Evolutionary conservation across 306 rosid species (phyloP).

Genomic region (Hylodesmum podocarpum): DNA sequence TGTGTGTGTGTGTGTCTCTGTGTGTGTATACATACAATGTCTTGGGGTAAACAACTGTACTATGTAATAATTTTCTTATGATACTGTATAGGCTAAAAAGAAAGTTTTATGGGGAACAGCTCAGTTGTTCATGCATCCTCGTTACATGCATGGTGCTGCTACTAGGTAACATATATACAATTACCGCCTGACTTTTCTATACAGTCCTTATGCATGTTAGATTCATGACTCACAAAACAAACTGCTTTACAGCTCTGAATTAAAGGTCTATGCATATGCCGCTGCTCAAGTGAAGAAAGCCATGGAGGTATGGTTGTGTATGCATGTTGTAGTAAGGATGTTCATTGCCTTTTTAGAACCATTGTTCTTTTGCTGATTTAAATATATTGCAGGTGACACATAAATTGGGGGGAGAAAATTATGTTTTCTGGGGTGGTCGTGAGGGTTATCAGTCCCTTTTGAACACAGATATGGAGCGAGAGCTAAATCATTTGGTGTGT

Average conservation of each 20-base stretch:
- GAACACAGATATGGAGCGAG: slow-evolving; percentile 98
- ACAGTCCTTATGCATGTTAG: background rate
- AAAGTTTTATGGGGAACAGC: slow-evolving; percentile 94
- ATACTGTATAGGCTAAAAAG: slow-evolving; percentile 55
- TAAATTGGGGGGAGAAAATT: slow-evolving; percentile 90
- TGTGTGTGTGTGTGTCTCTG: too few relatives aligned
- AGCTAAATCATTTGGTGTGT: slow-evolving; percentile 87
- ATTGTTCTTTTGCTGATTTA: slow-evolving; percentile 24
- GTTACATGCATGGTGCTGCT: slow-evolving; percentile 97
- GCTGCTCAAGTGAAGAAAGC: slow-evolving; percentile 99
- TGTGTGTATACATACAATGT: too few relatives aligned
- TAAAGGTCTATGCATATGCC: slow-evolving; percentile 81
- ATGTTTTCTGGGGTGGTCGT: slow-evolving; percentile 98
- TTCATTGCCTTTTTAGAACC: background rate
- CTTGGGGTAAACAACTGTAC: background rate
- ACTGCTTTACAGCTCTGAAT: slow-evolving; percentile 68
- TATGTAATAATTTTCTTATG: background rate
- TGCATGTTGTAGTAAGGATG: background rate
- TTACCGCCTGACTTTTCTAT: slow-evolving; percentile 6
- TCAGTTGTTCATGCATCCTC: slow-evolving; percentile 91
- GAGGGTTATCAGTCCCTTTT: slow-evolving; percentile 92
- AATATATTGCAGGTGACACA: slow-evolving; percentile 73
- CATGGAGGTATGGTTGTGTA: slow-evolving; percentile 62
- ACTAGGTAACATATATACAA: slow-evolving; percentile 61
- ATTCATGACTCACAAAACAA: slow-evolving; percentile 24